Evolutionary conservation across 305 asterid species (phyloP), one percentile per base, ranked within the genome.

Genomic region (Euphrasia arctica): DNA sequence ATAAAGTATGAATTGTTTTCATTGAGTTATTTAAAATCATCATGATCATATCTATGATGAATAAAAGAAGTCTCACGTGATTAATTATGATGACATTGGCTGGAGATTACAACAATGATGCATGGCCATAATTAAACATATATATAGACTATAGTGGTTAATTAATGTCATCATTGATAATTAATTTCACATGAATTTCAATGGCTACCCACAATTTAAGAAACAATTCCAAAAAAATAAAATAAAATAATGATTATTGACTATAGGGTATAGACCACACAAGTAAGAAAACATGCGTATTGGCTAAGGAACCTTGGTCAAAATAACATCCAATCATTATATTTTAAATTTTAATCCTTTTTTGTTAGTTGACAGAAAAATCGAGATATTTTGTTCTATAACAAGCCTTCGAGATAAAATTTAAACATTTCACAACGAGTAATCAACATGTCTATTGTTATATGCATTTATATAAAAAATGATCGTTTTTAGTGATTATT

Each of bases 271-370:
- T 42, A 68, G 75, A 60, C 70, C 81, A 79, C 82, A 80, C 80
- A 72, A 56, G 74, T 7, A 10, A 8, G 57, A 10, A 71, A 80
- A 79, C 73, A 32, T 32, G 72, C 74, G 76, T 80, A 69, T 62
- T 50, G 51, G 54, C 50, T 54, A 74, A 80, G 80, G 68, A 62
- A 74, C 64, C 64, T 36, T 74, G 80, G 80, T 80, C 85, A 77
- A 80, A 74, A 73, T 69, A 49, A 36, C 60, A 73, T 54, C 70
- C 69, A 76, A 79, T 76, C 66, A 79, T 76, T 70, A 25, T 25
- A 25, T 25, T 25, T 25, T 0, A 25, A 25, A 25, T 25, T 25
- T 25, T 1, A 25, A 25, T 25, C 22, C 22, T 18, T 18, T 25
- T 25, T 25, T 25, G 1, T 25, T 25, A 25, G 27, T 25, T 25